phyloP scores from a whole-genome alignment of 371 early-diverging fungal genomes.

The Circinella umbellata region DNA sequence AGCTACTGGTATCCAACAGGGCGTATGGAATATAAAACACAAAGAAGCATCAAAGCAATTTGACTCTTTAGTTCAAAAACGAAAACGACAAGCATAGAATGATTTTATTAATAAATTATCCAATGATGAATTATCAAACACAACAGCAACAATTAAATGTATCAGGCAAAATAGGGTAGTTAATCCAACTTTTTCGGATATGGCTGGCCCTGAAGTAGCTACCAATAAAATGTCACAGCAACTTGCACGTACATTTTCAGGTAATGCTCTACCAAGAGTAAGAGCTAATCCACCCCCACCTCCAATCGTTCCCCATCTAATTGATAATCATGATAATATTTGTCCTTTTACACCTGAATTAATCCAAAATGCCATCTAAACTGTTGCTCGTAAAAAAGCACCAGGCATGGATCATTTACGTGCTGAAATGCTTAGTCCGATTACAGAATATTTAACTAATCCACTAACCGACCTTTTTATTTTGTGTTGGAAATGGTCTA shows the following conservation, averaged over 20 bases:
- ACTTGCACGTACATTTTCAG: not conserved
- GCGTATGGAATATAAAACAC: slow-evolving; percentile 14
- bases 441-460: not conserved
- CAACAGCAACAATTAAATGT: slow-evolving; percentile 17
- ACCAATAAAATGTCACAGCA: slow-evolving; percentile 5
- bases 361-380: too few relatives aligned
- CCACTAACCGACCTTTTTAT: slow-evolving; percentile 12
- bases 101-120: slow-evolving; percentile 13
- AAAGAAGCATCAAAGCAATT: slow-evolving; percentile 19
- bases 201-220: slow-evolving; percentile 15
- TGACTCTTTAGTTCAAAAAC: not conserved
- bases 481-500: slow-evolving; percentile 17
- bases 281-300: not conserved
- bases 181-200: slow-evolving; percentile 1
- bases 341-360: too few relatives aligned
- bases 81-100: slow-evolving; percentile 21
- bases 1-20: slow-evolving; percentile 10
- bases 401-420: too few relatives aligned
- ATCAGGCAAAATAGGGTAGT: not conserved
- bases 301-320: slow-evolving; percentile 8
- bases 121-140: slow-evolving; percentile 12
- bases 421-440: not conserved
- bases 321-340: not conserved
- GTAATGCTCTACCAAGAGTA: not conserved
- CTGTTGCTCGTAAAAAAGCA: too few relatives aligned